Evolutionary conservation across 2,329 filamentous ascomycete genomes (phyloP), one percentile per base, ranked within the genome.

Genomic region (Tolypocladium tundrense): DNA sequence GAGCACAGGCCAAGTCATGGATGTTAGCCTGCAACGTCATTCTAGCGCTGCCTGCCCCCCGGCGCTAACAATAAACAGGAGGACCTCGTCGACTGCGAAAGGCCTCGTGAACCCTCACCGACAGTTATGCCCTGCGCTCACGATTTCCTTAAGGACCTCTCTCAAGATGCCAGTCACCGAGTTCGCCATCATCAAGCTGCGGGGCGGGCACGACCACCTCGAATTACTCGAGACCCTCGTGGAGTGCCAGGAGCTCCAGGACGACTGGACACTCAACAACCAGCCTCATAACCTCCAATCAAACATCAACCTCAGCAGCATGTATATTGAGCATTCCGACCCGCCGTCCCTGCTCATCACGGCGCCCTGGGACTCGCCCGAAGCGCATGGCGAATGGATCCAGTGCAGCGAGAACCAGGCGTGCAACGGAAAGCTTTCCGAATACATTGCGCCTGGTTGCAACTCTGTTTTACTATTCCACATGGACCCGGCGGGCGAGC

Each of bases 351-450:
- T 76, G n/a, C 67, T 80, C 61, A 69, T 80, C 61, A 75, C 73
- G 5, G 74, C 77, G 21, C 70, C 73, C 13, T 80, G 78, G 78
- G 68, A 72, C 57, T 75, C 73, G 0, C 69, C 70, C 24, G 70
- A 69, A 16, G 71, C 70, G 6, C 77, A 80, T 58, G 60, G 59
- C 53, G 61, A 70, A 54, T 81, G 79, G 77, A 72, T 79, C 54
- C 66, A 68, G 51, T 75, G 72, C 55, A 61, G 67, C 3, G 74
- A 74, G 39, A 79, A 80, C 63, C 60, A 69, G 54, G 55, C 59
- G 6, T 64, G 69, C 56, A 73, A 76, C 60, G 65, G 63, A 21
- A 63, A 65, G 31, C 62, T 79, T 13, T 60, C 59, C 31, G 57
- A 61, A 4, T 71, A 73, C 56, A 68, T 77, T 42, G 65, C 67